Conservation (phyloP, 1,284 basidiomycete genomes). For the Pseudozyma thailandica region DNA sequence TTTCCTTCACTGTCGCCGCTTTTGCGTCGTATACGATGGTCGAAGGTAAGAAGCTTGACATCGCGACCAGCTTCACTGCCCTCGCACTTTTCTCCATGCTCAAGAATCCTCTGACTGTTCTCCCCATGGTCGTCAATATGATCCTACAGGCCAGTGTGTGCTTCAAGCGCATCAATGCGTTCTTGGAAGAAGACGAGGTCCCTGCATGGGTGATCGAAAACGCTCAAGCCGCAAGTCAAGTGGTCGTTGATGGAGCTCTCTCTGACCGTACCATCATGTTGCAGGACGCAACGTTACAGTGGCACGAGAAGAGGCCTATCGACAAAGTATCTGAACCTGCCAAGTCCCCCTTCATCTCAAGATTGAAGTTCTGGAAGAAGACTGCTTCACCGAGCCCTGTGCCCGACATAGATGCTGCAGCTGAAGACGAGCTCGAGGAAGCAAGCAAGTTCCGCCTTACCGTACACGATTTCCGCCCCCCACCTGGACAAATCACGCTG, state of each 20-base stretch:
- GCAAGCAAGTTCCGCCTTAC: constrained; percentile 42
- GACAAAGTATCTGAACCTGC: background rate
- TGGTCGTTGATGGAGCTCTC: constrained; percentile 18
- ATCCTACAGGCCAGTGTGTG: constrained; percentile 76
- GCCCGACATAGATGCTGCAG: background rate
- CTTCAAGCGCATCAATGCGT: constrained; percentile 81
- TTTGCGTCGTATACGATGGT: constrained; percentile 54
- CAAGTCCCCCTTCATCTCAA: constrained; percentile 10
- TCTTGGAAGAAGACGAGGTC: constrained; percentile 84
- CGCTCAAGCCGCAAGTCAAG: constrained; percentile 10
- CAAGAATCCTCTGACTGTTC: constrained; percentile 43
- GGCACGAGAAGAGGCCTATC: constrained; percentile 15
- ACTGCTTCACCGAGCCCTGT: constrained; percentile 2
- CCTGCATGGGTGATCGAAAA: constrained; percentile 74
- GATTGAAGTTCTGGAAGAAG: constrained; percentile 21
- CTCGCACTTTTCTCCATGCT: constrained; percentile 56
- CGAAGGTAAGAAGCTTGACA: constrained; percentile 37
- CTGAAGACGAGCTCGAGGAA: background rate
- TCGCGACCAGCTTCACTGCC: constrained; percentile 52
- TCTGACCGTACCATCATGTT: constrained; percentile 73
- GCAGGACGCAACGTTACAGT: constrained; percentile 74
- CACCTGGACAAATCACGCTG: constrained; percentile 44
- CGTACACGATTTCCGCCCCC: constrained; percentile 41
- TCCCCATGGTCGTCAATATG: constrained; percentile 50
- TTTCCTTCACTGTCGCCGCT: constrained; percentile 38